phyloP scores from a whole-genome alignment of 345 rosid species.

The Stellera chamaejasme region DNA sequence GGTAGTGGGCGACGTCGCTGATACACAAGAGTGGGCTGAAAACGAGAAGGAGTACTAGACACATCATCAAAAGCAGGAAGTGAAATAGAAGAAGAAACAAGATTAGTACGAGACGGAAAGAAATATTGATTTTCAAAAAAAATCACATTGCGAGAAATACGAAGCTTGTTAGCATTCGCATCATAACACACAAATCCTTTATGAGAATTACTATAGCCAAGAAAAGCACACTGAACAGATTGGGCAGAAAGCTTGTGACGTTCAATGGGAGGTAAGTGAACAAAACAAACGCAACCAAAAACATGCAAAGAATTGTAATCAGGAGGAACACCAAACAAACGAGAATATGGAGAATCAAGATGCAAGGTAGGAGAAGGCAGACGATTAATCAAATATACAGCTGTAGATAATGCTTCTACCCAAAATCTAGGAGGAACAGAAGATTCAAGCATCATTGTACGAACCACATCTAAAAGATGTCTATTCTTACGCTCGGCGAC shows the following conservation, averaged over 20 bases:
- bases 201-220: neutral
- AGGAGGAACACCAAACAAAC: neutral
- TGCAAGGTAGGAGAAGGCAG: neutral
- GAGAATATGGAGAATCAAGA: neutral
- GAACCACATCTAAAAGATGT: constrained; percentile 11
- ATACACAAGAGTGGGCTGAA: neutral
- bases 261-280: neutral
- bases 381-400: constrained; percentile 6
- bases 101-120: neutral
- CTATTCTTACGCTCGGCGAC: neutral
- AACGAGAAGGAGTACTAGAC: neutral
- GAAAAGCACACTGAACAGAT: constrained; percentile 1
- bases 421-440: constrained; percentile 1
- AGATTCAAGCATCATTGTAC: neutral
- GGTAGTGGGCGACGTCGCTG: neutral
- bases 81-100: neutral
- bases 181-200: constrained; percentile 10
- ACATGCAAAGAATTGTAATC: neutral
- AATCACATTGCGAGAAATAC: neutral
- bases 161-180: neutral
- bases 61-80: neutral
- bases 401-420: constrained; percentile 4
- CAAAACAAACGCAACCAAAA: constrained; percentile 5
- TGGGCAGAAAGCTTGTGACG: neutral
- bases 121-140: neutral